Evolutionary conservation across 1,284 basidiomycete genomes (phyloP).

Genomic region (Austroboletus niveus): DNA sequence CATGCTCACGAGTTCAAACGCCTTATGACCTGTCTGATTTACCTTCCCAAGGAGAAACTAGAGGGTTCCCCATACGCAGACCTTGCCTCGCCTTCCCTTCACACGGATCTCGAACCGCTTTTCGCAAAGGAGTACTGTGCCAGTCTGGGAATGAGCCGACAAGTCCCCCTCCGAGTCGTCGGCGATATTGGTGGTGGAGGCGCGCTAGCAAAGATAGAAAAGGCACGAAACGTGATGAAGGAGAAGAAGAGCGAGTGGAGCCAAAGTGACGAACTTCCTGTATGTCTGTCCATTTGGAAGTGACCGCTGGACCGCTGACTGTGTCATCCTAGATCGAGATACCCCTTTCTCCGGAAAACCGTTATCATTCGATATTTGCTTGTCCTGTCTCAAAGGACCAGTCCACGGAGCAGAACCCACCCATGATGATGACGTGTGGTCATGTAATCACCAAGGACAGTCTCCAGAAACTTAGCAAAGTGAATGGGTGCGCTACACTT

Average conservation of each 20-base stretch:
- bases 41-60: slow-evolving; percentile 62
- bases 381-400: slow-evolving; percentile 99
- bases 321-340: slow-evolving; percentile 81
- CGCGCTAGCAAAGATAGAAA: slow-evolving; percentile 86
- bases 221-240: slow-evolving; percentile 89
- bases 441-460: slow-evolving; percentile 93
- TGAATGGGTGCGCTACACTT: slow-evolving; percentile 66
- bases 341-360: slow-evolving; percentile 78
- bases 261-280: slow-evolving; percentile 86
- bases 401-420: slow-evolving; percentile 89
- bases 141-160: slow-evolving; percentile 81
- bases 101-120: slow-evolving; percentile 74
- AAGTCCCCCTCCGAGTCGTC: slow-evolving; percentile 83
- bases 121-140: slow-evolving; percentile 92
- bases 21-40: slow-evolving; percentile 76
- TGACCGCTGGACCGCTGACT: slow-evolving; percentile 4
- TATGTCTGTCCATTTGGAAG: slow-evolving; percentile 30
- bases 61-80: slow-evolving; percentile 74
- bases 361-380: slow-evolving; percentile 96
- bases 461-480: slow-evolving; percentile 81
- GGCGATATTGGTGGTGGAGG: slow-evolving; percentile 91
- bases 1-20: slow-evolving; percentile 69
- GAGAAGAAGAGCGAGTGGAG: slow-evolving; percentile 91
- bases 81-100: slow-evolving; percentile 64
- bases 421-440: slow-evolving; percentile 96